Base-by-base conservation (phyloP, 306 rosid species). In the Sphenostylis stenocarpa region DNA sequence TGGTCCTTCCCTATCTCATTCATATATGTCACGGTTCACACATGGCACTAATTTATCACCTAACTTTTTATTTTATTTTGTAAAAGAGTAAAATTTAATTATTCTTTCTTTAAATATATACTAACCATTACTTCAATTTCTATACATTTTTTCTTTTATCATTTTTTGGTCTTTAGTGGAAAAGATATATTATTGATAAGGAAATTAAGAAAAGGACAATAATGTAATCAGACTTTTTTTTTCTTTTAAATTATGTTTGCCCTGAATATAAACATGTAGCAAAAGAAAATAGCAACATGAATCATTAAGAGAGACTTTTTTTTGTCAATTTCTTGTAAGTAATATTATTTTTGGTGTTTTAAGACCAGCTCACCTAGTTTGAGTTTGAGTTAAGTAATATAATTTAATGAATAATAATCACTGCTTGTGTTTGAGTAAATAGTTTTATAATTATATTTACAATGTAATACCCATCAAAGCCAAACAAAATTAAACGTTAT, bases 1-100 rank as follows among this genome's bases (percentile, higher is more conserved):
- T 48, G 75, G 75, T 48, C 75, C 75, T 69, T 47, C 28, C 60
- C 29, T 70, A 5, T 29, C 47, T 24, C 28, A 28, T 55, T 21
- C 13, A 4, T 55, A 55, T 11, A 20, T 55, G 33, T 16, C 7
- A 21, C 60, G 29, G 15, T 52, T 53, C 4, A 16, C 14, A 19
- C 26, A 21, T 53, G 58, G 2, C 29, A 53, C 21, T 53, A 53
- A 53, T 20, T 23, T 2, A 23, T 55, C n/a, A 4, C 13, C 23
- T 0, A n/a, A n/a, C 5, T 57, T 57, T 23, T 17, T 47, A 3
- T 48, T 48, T n/a, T 48, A 16, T n/a, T 48, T 48, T 21, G 19
- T 17, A 7, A 52, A 53, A 9, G 28, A 10, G 6, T 52, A 9
- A 20, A 21, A 20, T 0, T 21, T 24, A 56, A 24, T 56, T 58